Base-by-base conservation (phyloP, 768 basidiomycete genomes). In the button mushroom (Agaricus bisporus) region DNA sequence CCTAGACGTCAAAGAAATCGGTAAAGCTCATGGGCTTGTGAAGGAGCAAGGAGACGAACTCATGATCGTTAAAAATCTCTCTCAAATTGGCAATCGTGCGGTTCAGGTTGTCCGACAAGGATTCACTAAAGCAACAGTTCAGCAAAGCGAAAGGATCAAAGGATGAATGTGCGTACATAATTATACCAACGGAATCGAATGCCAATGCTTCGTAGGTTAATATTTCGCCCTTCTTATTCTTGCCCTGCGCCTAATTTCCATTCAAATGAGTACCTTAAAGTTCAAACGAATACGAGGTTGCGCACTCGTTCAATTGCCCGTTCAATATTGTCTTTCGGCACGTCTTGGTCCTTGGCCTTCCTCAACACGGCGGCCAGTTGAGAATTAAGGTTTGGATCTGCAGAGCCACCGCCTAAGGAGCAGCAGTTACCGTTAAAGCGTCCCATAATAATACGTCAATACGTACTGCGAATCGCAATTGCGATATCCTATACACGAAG, bases 281-380 rank as follows among this genome's bases (percentile, higher is more conserved):
- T 17, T 38, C 9, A 49, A 18, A 7, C 11, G 9, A 38, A 41
- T 42, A 26, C 14, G 15, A 20, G 1, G 54, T n/a, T 32, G 32
- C 63, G 20, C 58, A 82, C 86, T 69, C 74, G 80, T 41, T 73
- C 75, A 44, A 87, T 66, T 0, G 85, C 79, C 25, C 73, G 81
- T 54, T 82, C 82, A 5, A 88, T 79, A 65, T 85, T 87, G 42
- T 85, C 82, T 58, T 78, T 86, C 11, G 86, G 86, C 9, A 87
- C 78, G 29, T 83, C 81, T 47, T 71, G 68, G 0, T 79, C 74
- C 63, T 74, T 83, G 0, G 77, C 79, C 36, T 78, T 70, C 59
- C 77, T 81, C n/a, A 88, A 60, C 5, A 73, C 78, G 5, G 71
- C 63, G 1, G 80, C 79, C 43, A 88, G 68, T 2, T 77, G 70